These are phyloP conservation scores for Boletellus emodensis DNA, from an alignment of 768 basidiomycete genomes.

Conservation along the genomic window DNA sequence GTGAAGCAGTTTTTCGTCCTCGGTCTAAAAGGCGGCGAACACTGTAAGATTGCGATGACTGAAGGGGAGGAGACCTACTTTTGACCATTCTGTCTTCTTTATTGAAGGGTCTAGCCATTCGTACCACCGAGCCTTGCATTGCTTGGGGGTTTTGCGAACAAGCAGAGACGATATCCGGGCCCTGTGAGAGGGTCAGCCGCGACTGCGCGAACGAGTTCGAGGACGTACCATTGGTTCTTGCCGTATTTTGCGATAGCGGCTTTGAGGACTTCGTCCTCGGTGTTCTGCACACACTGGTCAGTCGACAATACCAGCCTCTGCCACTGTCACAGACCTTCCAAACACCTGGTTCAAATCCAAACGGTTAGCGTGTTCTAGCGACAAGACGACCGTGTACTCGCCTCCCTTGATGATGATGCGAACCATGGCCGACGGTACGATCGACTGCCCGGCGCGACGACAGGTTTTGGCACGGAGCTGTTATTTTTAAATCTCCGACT, in stretches of 20 bases:
- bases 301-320: not conserved
- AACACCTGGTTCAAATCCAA: conserved; percentile 45
- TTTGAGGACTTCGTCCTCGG: conserved; percentile 97
- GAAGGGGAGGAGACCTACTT: conserved; percentile 44
- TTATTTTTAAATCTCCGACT: conserved; percentile 23
- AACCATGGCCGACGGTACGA: conserved; percentile 48
- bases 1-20: conserved; percentile 97
- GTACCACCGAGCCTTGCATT: conserved; percentile 99
- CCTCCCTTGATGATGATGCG: conserved; percentile 92
- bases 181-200: conserved; percentile 40
- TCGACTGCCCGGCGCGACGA: not conserved
- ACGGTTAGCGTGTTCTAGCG: conserved; percentile 1
- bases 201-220: not conserved
- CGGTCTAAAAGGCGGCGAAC: conserved; percentile 51
- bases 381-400: conserved; percentile 27
- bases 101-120: conserved; percentile 99
- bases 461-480: not conserved
- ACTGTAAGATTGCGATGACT: not conserved
- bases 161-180: conserved; percentile 97
- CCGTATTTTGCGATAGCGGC: conserved; percentile 98
- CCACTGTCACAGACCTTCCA: conserved; percentile 61
- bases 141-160: conserved; percentile 97
- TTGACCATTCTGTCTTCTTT: conserved; percentile 99
- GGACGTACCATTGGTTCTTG: conserved; percentile 83
- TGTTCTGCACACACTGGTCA: conserved; percentile 54